Evolutionary conservation across 78 protist species (phyloP), one percentile per base, ranked within the genome.

Genomic region (Polysphondylium violaceum): DNA sequence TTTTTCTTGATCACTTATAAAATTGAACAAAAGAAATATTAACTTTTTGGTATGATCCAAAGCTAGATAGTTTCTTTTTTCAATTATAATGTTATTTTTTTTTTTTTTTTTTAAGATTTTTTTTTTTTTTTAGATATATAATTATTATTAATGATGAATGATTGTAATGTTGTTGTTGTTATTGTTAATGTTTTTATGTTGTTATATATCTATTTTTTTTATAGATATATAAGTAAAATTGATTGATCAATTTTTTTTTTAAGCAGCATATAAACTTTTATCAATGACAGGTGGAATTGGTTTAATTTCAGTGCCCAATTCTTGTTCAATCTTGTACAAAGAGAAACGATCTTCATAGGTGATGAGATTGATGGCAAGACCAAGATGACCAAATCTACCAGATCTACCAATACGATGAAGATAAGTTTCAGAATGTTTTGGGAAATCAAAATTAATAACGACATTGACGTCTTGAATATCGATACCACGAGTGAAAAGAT

Each of bases 391-490:
- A 63, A 94, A 98, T 33, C 99, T 94, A 6, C 99, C 99, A 1
- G 97, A 88, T 21, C 99, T 97, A 53, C 99, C 99, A 31, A 99
- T 99, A 47, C 99, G 95, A 79, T 98, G 99, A 51, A 98, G 92
- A 86, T 98, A 98, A 6, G 99, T 97, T 92, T 98, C 99, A 21
- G 97, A 76, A 58, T 71, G 93, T 69, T 93, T 93, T 60, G 99
- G 99, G 92, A 99, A 96, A 86, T 98, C 99, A 76, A 98, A 99
- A 96, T 99, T 99, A 97, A 99, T 96, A 89, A 99, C 99, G 3
- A 99, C 99, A 85, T 98, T 99, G 69, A 99, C 99, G 2, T 98
- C 95, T 60, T 93, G 99, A 61, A 98, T 95, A 81, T 99, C 99
- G 74, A 99, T 98, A 72, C 99, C 99, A 23, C 99, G 94, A 1